Conservation (phyloP, 2,329 filamentous ascomycete genomes). For the Cadophora sp. region DNA sequence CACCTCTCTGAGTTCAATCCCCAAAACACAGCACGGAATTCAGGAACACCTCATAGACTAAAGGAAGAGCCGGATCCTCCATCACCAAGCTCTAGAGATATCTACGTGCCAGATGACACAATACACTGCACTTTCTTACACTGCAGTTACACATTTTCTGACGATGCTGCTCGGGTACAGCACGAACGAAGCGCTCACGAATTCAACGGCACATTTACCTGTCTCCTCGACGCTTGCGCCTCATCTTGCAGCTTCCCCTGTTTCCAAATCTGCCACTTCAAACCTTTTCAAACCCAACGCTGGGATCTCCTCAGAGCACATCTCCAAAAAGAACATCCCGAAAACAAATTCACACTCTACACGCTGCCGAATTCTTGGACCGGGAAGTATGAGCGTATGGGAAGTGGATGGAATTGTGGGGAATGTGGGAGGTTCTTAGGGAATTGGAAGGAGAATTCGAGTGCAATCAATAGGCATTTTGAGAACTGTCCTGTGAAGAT, state of each 20-base stretch:
- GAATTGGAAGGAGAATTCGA: conserved; percentile 10
- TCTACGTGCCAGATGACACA: background rate
- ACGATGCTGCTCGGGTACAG: background rate
- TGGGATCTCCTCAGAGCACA: conserved; percentile 9
- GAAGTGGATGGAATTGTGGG: conserved; percentile 1
- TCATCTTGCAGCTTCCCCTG: conserved; percentile 19
- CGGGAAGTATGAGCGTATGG: conserved; percentile 12
- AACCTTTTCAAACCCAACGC: conserved; percentile 9
- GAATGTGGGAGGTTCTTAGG: conserved; percentile 1
- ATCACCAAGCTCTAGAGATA: background rate
- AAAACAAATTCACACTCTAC: background rate
- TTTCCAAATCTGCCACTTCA: conserved; percentile 16
- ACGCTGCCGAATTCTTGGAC: conserved; percentile 12
- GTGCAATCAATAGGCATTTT: conserved; percentile 9
- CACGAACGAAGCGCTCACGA: background rate
- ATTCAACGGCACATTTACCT: conserved; percentile 7
- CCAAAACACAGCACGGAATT: background rate
- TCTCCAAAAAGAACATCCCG: conserved; percentile 11
- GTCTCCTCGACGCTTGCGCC: conserved; percentile 19
- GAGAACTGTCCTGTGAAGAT: conserved; percentile 9
- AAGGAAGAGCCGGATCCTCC: background rate
- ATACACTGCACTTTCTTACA: background rate
- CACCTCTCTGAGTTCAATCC: conserved; percentile 1
- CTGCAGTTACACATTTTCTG: background rate
- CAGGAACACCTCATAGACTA: background rate